A percentile compares a stretch with the other conserved stretches of the same genome.
Evolutionary conservation across 495 filamentous ascomycete genomes (phyloP).

Genomic region (Penicillium soppii): DNA sequence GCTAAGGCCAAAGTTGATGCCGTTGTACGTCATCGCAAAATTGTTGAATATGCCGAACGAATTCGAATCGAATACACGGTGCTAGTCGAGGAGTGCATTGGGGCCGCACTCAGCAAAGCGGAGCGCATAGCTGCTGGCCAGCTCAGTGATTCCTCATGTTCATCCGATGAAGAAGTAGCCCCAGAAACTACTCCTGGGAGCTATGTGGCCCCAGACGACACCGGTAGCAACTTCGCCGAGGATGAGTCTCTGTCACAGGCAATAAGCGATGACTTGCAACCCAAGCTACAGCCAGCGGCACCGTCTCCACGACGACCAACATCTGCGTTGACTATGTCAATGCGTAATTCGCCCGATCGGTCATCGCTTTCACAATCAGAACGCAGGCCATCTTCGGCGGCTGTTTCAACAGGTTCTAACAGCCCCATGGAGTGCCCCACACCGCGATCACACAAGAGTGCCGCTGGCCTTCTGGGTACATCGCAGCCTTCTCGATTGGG

Average conservation of each 20-base stretch:
- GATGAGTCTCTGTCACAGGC: constrained; percentile 9
- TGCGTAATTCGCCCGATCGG: constrained; percentile 41
- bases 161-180: constrained; percentile 47
- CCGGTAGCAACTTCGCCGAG: neutral
- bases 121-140: constrained; percentile 81
- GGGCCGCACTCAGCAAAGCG: constrained; percentile 87
- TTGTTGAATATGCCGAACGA: constrained; percentile 93
- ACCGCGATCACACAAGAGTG: constrained; percentile 79
- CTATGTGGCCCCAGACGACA: neutral
- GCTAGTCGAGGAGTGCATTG: constrained; percentile 90
- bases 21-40: constrained; percentile 83
- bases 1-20: constrained; percentile 89
- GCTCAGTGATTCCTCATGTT: constrained; percentile 73
- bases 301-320: constrained; percentile 28
- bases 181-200: constrained; percentile 23
- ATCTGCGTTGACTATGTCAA: constrained; percentile 44
- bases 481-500: constrained; percentile 64
- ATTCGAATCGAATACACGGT: constrained; percentile 91
- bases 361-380: constrained; percentile 31
- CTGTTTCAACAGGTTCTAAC: constrained; percentile 73
- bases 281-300: constrained; percentile 12
- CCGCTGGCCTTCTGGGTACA: constrained; percentile 59
- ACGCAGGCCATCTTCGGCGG: constrained; percentile 58
- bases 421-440: constrained; percentile 92
- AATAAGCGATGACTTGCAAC: constrained; percentile 5